Base-by-base conservation (phyloP, 306 rosid genomes). In the Nissolia schottii region DNA sequence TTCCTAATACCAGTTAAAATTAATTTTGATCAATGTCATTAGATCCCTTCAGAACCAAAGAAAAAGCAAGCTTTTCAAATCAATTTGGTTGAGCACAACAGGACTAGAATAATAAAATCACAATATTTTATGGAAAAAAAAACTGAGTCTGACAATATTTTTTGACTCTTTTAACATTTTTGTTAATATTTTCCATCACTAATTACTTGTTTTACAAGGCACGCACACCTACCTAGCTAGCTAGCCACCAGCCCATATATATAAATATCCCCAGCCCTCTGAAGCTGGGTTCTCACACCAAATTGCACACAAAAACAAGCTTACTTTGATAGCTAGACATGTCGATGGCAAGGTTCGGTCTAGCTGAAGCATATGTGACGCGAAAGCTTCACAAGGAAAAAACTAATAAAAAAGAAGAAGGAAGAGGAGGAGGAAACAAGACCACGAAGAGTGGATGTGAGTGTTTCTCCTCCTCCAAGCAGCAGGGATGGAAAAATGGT, bases 321-420 rank as follows among this genome's bases (percentile, higher is more conserved):
- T 27, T 11, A 14, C 7, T 2, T 15, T 5, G 1, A 9, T 28
- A 1, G 10, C 11, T 45, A 12, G 19, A 45, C 59, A 59, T 72
- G 69, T 55, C 77, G 2, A 43, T 51, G 25, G 29, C 37, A 1
- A 50, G 69, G 25, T 46, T 28, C 22, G 22, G 18, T 6, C 40
- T 72, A 0, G 68, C 77, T 14, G 61, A 72, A 46, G 3, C 53
- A 13, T 72, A 72, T 27, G 69, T 72, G 43, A 53, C 20, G 38
- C 46, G 60, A 25, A 72, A 72, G 45, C 4, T 59, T 6, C 13
- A 45, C 1, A 46, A 31, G 61, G 69, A 45, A 31, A 72, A 72
- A 32, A 19, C 27, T 32, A 58, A 61, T 1, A 34, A 23, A 31
- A 34, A 23, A 31, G 49, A 46, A 48, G 45, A 28, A 22, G 35